Conservation (phyloP, 2,329 filamentous ascomycete genomes). For the Aspergillus sp. region DNA sequence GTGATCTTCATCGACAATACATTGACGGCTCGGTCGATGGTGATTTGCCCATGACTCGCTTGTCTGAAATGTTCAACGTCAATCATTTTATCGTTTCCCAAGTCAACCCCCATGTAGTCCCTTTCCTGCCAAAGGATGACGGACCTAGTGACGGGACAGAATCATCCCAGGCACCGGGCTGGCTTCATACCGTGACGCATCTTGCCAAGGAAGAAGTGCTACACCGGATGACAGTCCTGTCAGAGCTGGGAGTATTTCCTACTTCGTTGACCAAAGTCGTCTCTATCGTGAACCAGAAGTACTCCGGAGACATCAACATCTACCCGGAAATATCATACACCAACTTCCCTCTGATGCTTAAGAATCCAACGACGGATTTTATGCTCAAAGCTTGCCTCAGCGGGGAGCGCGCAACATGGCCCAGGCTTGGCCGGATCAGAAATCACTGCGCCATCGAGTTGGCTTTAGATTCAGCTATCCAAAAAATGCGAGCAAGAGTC, state of each 20-base stretch:
- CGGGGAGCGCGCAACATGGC: constrained; percentile 88
- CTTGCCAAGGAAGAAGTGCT: constrained; percentile 75
- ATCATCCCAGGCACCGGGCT: constrained; percentile 37
- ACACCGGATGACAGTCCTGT: constrained; percentile 73
- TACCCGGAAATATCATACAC: constrained; percentile 71
- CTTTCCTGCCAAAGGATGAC: constrained; percentile 75
- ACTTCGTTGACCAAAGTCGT: constrained; percentile 72
- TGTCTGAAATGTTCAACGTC: constrained; percentile 95
- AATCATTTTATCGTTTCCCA: constrained; percentile 98
- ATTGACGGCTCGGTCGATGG: constrained; percentile 96
- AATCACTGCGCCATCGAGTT: constrained; percentile 87
- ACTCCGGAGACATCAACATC: constrained; percentile 93
- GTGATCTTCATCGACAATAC: constrained; percentile 77
- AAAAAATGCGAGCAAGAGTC: constrained; percentile 35
- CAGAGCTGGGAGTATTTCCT: constrained; percentile 75
- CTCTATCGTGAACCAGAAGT: constrained; percentile 82
- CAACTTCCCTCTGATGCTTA: constrained; percentile 71
- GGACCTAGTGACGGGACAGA: constrained; percentile 30
- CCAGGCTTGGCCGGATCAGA: constrained; percentile 75
- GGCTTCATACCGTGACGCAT: constrained; percentile 63
- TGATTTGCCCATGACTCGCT: constrained; percentile 81
- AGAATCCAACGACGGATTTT: constrained; percentile 80
- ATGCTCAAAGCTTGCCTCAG: constrained; percentile 73
- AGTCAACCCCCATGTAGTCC: constrained; percentile 89
- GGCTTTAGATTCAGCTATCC: constrained; percentile 53